phyloP scores from a whole-genome alignment of 2,329 filamentous ascomycete genomes.

The Botrytis elliptica region DNA sequence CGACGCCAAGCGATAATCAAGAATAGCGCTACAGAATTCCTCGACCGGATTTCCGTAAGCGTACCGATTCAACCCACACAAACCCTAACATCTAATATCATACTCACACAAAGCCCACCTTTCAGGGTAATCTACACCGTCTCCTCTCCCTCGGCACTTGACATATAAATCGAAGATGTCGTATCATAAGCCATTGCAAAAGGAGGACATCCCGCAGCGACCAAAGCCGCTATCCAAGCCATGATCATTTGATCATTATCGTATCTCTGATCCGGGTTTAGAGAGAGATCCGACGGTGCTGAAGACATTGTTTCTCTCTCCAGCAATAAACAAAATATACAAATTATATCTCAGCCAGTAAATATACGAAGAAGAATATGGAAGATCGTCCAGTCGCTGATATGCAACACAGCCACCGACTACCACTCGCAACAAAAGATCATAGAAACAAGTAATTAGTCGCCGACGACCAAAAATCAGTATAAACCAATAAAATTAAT shows the following conservation, averaged over 20 bases:
- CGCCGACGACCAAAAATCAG: neutral
- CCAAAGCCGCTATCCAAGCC: constrained; percentile 15
- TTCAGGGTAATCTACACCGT: neutral
- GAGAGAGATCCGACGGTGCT: constrained; percentile 14
- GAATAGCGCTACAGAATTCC: neutral
- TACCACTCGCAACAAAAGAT: neutral
- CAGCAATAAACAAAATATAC: neutral
- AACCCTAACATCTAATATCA: neutral
- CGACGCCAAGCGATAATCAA: neutral
- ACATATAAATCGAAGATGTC: neutral
- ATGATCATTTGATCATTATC: constrained; percentile 15
- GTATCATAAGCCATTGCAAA: neutral
- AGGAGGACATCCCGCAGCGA: constrained; percentile 6
- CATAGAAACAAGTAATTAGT: neutral
- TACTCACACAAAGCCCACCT: neutral
- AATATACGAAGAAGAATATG: neutral
- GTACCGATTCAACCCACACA: neutral
- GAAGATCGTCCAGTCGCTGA: neutral
- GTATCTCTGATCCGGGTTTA: constrained; percentile 4
- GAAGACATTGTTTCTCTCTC: constrained; percentile 4
- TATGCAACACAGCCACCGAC: neutral
- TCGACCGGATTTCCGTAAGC: neutral
- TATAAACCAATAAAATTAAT: neutral
- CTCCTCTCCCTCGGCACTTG: neutral
- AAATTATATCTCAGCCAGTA: neutral